phyloP scores from a whole-genome alignment of 139 green algal genomes.

The Chlorella sp. region DNA sequence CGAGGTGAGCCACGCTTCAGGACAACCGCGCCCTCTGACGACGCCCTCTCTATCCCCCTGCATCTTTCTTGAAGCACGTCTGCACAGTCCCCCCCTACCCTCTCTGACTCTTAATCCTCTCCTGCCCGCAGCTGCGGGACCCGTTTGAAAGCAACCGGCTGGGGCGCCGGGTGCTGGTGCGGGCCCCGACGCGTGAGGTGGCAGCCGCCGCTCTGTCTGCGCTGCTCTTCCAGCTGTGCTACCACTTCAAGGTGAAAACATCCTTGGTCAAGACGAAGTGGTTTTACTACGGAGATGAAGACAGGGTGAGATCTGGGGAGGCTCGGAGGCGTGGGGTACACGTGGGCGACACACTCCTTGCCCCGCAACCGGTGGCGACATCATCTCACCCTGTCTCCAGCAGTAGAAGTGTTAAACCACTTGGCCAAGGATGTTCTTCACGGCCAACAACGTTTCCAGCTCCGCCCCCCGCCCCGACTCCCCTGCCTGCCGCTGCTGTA shows the following conservation, averaged over 20 bases:
- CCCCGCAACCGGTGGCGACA: no score
- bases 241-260: not conserved
- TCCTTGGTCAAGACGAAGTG: slow-evolving; percentile 4
- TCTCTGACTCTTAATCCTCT: not conserved
- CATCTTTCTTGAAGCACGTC: not conserved
- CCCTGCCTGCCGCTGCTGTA: no score
- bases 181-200: slow-evolving; percentile 11
- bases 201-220: slow-evolving; percentile 27
- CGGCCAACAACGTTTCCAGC: no score
- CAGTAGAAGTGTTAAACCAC: no score
- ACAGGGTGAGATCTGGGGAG: not conserved
- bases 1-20: not conserved
- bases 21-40: not conserved
- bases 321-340: no score
- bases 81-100: no score
- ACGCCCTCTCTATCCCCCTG: not conserved
- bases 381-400: no score
- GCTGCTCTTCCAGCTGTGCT: slow-evolving; percentile 32
- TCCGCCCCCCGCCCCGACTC: no score
- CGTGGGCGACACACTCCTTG: no score
- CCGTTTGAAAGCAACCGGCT: slow-evolving; percentile 18
- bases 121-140: slow-evolving; percentile 28
- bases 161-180: slow-evolving; percentile 38
- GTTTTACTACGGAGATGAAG: slow-evolving; percentile 17
- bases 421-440: no score